Evolutionary conservation across 2,329 filamentous ascomycete species (phyloP).

Genomic region (Fusarium graminum): DNA sequence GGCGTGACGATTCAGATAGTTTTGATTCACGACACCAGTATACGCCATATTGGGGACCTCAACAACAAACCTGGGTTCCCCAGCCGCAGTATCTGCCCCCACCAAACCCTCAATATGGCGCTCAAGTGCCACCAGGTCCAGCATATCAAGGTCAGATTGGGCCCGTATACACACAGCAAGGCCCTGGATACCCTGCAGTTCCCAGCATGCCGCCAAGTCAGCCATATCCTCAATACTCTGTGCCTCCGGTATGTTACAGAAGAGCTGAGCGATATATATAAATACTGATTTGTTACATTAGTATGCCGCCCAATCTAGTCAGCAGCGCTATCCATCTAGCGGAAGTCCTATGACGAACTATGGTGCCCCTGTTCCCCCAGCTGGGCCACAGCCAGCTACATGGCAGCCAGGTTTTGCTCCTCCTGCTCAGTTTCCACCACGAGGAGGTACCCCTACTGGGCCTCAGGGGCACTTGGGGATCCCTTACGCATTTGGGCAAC

Average conservation of each 20-base stretch:
- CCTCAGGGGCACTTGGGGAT: slow-evolving; percentile 53
- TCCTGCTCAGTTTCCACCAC: slow-evolving; percentile 50
- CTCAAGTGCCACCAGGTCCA: slow-evolving; percentile 59
- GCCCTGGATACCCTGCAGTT: slow-evolving; percentile 60
- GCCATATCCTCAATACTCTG: slow-evolving; percentile 62
- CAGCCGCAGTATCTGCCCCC: slow-evolving; percentile 66
- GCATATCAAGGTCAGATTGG: slow-evolving; percentile 61
- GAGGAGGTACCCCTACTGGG: slow-evolving; percentile 50
- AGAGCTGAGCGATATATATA: slow-evolving; percentile 1
- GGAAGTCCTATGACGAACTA: slow-evolving; percentile 56
- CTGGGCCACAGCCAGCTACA: slow-evolving; percentile 49
- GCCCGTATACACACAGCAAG: slow-evolving; percentile 60
- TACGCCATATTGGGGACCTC: slow-evolving; percentile 73
- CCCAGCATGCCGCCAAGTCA: slow-evolving; percentile 58
- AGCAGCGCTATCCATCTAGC: slow-evolving; percentile 51
- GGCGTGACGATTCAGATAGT: slow-evolving; percentile 73
- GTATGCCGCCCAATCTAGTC: slow-evolving; percentile 51
- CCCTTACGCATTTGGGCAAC: slow-evolving; percentile 83
- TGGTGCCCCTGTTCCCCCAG: slow-evolving; percentile 52
- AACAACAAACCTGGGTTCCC: slow-evolving; percentile 71
- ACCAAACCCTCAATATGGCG: slow-evolving; percentile 57
- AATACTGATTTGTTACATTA: slow-evolving; percentile 39
- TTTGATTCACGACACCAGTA: slow-evolving; percentile 78
- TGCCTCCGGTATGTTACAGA: slow-evolving; percentile 60
- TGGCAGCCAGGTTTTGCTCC: slow-evolving; percentile 57